Evolutionary conservation across 2,329 filamentous ascomycete species (phyloP), one percentile per base, ranked within the genome.

Genomic region (Penicillium griseofulvum): DNA sequence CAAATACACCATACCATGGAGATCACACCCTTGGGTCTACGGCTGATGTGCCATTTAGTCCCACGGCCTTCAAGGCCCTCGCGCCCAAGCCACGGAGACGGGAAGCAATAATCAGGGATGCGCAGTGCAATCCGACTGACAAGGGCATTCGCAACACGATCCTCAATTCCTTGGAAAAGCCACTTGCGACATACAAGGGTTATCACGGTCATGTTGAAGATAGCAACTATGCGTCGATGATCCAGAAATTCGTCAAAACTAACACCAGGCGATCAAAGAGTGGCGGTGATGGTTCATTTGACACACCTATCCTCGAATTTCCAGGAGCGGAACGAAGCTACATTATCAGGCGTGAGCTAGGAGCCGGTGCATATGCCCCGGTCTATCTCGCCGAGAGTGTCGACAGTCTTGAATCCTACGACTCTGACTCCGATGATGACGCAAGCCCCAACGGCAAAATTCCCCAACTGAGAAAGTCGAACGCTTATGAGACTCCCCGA

Each of bases 351-450:
- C 85, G 87, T 47, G 91, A 97, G 71, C 84, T 99, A 12, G 94
- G 94, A 1, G 90, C 91, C 28, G 94, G 94, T 9, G 94, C 94
- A 0, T 99, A 95, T 74, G 94, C 93, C 0, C 93, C 94, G 0
- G 94, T 99, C 3, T 99, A 97, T 70, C 83, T 99, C 0, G 87
- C 92, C 8, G 90, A 96, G 68, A 84, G 82, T 63, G 88, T 87
- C 64, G 82, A 84, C n/a, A 76, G 76, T 0, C 4, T 78, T 78
- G 31, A 74, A 36, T 69, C 69, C n/a, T 59, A 66, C 24, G 60
- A 62, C 6, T 70, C 68, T 6, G 70, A 73, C 49, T 71, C 66
- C 7, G 72, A 75, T 17, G 49, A 60, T 7, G 71, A 74, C 5
- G 61, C 31, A 31, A 73, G 78, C 17, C 77, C 82, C 16, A 79